Base-by-base conservation (phyloP, 2,329 filamentous ascomycete species). In the Apiospora marii region DNA sequence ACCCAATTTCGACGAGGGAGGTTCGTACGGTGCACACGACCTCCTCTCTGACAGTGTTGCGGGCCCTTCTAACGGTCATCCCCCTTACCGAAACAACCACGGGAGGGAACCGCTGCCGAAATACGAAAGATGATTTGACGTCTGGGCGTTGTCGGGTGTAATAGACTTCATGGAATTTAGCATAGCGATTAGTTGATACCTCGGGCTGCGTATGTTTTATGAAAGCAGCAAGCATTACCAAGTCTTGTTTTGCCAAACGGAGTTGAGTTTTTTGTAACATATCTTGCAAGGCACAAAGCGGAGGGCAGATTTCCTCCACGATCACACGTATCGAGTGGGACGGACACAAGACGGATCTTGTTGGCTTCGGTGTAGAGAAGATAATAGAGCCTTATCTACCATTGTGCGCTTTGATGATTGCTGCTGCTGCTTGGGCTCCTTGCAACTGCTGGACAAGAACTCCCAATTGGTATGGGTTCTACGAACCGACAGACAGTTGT, bases 41-140 rank as follows among this genome's bases (percentile, higher is more conserved):
- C 75, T 74, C 75, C 81, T 74, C 75, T 81, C 78, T 72, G 78
- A 73, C 86, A 91, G 67, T 86, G 91, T 71, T 86, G 89, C 75
- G 85, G 89, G 73, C 85, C 88, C 76, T 82, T 85, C 78, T 73
- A 77, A 71, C 72, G 76, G 24, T 82, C 82, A 73, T 70, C 68
- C 34, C 76, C 72, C 70, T n/a, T 73, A 58, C 53, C 73, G 19
- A 24, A 74, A 37, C 72, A 53, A 67, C 34, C 73, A 53, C 30
- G 44, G 71, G 44, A 71, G 71, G n/a, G 81, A 83, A 72, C 81
- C 77, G 16, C 74, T 83, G 69, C 81, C 81, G 19, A 79, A 75
- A 74, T 83, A 83, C 71, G 81, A 82, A 73, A 77, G 81, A 74
- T 83, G 75, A 80, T 58, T 51, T 70, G 30, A 58, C 41, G 34